phyloP scores from a whole-genome alignment of 2,329 filamentous ascomycete species.

The Fusarium succisae region DNA sequence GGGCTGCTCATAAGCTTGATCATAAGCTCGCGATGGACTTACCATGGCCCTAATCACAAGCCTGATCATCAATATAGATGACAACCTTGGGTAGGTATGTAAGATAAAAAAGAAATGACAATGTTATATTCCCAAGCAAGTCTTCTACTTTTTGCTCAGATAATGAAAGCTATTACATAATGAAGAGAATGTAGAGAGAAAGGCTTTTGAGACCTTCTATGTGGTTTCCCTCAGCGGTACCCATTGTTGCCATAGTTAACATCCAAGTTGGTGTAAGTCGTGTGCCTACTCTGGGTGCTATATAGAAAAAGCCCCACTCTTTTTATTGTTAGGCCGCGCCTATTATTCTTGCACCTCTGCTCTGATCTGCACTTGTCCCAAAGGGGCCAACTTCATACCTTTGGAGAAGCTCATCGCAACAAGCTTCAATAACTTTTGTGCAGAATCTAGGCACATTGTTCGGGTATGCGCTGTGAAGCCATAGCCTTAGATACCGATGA shows the following conservation, averaged over 20 bases:
- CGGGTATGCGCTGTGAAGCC: constrained; percentile 45
- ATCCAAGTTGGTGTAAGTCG: neutral
- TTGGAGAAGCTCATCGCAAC: constrained; percentile 13
- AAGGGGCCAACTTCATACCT: constrained; percentile 13
- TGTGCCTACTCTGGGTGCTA: neutral
- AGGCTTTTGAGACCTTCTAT: neutral
- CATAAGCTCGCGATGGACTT: neutral
- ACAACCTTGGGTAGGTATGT: too few species aligned
- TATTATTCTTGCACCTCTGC: constrained; percentile 16
- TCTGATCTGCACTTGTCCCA: constrained; percentile 21
- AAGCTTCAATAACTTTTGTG: neutral
- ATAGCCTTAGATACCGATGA: constrained; percentile 41
- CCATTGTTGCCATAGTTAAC: neutral
- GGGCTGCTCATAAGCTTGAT: neutral
- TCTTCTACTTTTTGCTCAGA: neutral
- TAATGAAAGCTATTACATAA: neutral
- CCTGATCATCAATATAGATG: neutral
- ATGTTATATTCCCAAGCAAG: neutral
- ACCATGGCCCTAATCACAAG: neutral
- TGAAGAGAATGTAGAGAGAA: neutral
- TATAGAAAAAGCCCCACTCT: constrained; percentile 7
- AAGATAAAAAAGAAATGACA: neutral
- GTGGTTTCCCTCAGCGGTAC: neutral
- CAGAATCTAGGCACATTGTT: constrained; percentile 22
- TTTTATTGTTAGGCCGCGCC: constrained; percentile 21